Evolutionary conservation across 176 grass and related monocot genomes (phyloP).

Genomic region (Phoenix dactylifera): DNA sequence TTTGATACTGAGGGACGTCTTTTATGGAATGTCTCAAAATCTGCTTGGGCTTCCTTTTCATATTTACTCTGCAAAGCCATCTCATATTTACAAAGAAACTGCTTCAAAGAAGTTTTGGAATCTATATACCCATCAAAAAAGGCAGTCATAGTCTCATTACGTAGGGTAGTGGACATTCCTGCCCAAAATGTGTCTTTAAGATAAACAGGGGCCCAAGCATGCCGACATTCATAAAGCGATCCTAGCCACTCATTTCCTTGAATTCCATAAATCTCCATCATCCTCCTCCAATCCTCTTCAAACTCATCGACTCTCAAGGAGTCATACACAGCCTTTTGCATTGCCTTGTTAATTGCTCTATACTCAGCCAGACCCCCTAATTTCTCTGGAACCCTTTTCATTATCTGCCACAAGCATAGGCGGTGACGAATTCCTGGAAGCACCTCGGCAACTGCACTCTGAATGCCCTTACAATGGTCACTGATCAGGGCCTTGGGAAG

Average conservation of each 20-base stretch:
- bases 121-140: conserved; percentile 94
- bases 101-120: conserved; percentile 74
- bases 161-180: conserved; percentile 79
- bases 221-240: conserved; percentile 71
- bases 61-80: conserved; percentile 78
- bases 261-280: conserved; percentile 59
- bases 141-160: conserved; percentile 52
- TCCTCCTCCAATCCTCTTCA: conserved; percentile 68
- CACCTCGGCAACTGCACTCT: conserved; percentile 68
- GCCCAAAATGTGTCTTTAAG: conserved; percentile 91
- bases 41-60: conserved; percentile 91
- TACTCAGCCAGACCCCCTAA: conserved; percentile 72
- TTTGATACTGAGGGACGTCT: conserved; percentile 82
- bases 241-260: conserved; percentile 77
- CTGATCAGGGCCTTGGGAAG: conserved; percentile 76
- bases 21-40: conserved; percentile 99
- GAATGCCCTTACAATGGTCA: conserved; percentile 67
- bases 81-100: conserved; percentile 90
- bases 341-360: conserved; percentile 64
- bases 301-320: conserved; percentile 73
- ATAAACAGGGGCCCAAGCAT: conserved; percentile 83
- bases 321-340: conserved; percentile 84
- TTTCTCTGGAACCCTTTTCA: conserved; percentile 61
- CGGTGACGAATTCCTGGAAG: conserved; percentile 69
- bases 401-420: conserved; percentile 82